Percentiles rank a stretch among this genome's conserved stretches.
Conservation (phyloP, 2,329 filamentous ascomycete species). For the Sarocladium brachiariae region DNA sequence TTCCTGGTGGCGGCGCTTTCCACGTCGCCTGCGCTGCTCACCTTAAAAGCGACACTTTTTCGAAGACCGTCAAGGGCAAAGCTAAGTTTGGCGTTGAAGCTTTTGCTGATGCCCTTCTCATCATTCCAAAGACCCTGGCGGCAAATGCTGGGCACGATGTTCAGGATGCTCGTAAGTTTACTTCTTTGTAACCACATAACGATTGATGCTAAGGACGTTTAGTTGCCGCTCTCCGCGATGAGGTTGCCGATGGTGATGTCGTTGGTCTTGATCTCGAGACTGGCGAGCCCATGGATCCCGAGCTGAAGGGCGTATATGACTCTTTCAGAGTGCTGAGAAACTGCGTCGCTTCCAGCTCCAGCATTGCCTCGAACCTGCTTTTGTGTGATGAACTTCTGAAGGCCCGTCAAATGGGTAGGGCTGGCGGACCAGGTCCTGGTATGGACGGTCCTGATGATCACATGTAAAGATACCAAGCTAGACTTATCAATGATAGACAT, state of each 20-base stretch:
- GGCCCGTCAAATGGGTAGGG: constrained; percentile 84
- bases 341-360: constrained; percentile 85
- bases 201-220: constrained; percentile 14
- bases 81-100: constrained; percentile 92
- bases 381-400: constrained; percentile 97
- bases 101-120: constrained; percentile 87
- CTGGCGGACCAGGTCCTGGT: constrained; percentile 54
- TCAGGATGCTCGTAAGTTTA: constrained; percentile 77
- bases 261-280: constrained; percentile 82
- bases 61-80: constrained; percentile 92
- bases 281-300: constrained; percentile 91
- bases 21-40: constrained; percentile 88
- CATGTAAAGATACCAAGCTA: constrained; percentile 35
- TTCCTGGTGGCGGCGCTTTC: constrained; percentile 91
- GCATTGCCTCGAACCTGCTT: constrained; percentile 90
- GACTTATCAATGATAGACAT: constrained; percentile 31
- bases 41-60: constrained; percentile 78
- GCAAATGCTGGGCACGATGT: constrained; percentile 96
- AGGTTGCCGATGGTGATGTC: constrained; percentile 72
- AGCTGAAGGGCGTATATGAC: constrained; percentile 87
- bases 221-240: constrained; percentile 85
- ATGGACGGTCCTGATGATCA: constrained; percentile 55
- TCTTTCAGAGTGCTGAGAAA: constrained; percentile 94
- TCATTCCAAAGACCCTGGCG: constrained; percentile 96
- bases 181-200: constrained; percentile 6